Evolutionary conservation across 495 filamentous ascomycete genomes (phyloP), one percentile per base, ranked within the genome.

Genomic region (Chaetomidium leptoderma): DNA sequence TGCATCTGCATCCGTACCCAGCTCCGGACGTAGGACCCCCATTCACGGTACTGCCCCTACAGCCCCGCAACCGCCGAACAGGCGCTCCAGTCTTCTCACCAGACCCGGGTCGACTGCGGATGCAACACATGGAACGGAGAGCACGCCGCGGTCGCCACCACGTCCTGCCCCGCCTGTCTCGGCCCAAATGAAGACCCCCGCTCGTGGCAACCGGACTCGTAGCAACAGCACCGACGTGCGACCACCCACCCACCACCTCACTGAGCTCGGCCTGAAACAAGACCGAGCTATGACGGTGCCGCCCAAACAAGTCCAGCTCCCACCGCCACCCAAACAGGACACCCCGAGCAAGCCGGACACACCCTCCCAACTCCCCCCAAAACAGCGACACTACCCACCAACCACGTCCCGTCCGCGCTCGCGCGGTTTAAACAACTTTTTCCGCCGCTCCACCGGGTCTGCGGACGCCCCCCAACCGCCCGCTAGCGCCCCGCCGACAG

Each of bases 301-400:
- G 13, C 68, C 68, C 1, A 65, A 68, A 16, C 60, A 66, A 17
- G 26, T 65, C 9, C 59, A 62, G 50, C 39, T 37, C 3, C 64
- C 64, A 1, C 66, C 66, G 3, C 61, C 55, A 17, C 46, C 53
- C 27, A 53, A 33, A n/a, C 44, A 30, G 13, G 39, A 14, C n/a
- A 19, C 27, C 10, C 48, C 16, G 35, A 23, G 47, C 51, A 14
- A 43, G 42, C 60, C 53, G 6, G 39, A 66, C 4, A 8, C 42
- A 6, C 59, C 60, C n/a, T 50, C 37, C 14, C 60, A 60, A 29
- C 23, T 51, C 5, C 56, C 56, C 3, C 63, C 43, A 52, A 78
- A 70, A 57, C 71, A 72, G 37, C 71, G 65, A 6, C 76, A 76
- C n/a, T 79, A 78, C 48, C 76, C 76, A 6, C 76, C 75, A 0